Percentiles rank a stretch among this genome's conserved stretches.
Conservation (phyloP, 805 yeast species). For the Maudiozyma saulgeensis region DNA sequence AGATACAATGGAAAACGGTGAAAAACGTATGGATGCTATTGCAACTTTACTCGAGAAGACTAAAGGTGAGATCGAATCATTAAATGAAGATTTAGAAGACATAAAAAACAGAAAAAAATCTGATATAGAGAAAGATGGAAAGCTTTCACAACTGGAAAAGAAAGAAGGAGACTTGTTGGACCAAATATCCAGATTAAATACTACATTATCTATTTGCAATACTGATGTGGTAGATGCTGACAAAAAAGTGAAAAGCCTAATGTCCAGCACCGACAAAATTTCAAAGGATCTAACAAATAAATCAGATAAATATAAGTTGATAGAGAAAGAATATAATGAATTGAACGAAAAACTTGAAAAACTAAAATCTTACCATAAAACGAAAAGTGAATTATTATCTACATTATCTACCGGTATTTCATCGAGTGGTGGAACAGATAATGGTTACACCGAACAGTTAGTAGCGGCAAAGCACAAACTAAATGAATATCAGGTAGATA, state of each 20-base stretch:
- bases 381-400: constrained; percentile 70
- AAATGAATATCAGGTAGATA: constrained; percentile 42
- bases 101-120: constrained; percentile 44
- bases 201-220: constrained; percentile 47
- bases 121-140: constrained; percentile 53
- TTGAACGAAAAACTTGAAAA: constrained; percentile 37
- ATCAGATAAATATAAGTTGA: constrained; percentile 29
- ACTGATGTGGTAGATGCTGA: constrained; percentile 52
- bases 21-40: constrained; percentile 33
- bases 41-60: constrained; percentile 38
- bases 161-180: constrained; percentile 49
- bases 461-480: constrained; percentile 49
- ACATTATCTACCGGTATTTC: constrained; percentile 86
- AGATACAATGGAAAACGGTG: constrained; percentile 35
- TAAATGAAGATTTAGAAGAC: constrained; percentile 51
- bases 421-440: constrained; percentile 60
- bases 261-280: constrained; percentile 29
- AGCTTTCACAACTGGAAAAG: constrained; percentile 48
- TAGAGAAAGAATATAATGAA: constrained; percentile 38
- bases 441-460: constrained; percentile 70
- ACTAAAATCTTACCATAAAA: constrained; percentile 39
- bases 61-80: constrained; percentile 44
- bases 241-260: constrained; percentile 28
- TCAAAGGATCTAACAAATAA: constrained; percentile 30
- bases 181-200: constrained; percentile 55